Percentiles rank a stretch among this genome's conserved stretches.
phyloP scores from a whole-genome alignment of 139 green algal genomes.

The Microglena sp. region DNA sequence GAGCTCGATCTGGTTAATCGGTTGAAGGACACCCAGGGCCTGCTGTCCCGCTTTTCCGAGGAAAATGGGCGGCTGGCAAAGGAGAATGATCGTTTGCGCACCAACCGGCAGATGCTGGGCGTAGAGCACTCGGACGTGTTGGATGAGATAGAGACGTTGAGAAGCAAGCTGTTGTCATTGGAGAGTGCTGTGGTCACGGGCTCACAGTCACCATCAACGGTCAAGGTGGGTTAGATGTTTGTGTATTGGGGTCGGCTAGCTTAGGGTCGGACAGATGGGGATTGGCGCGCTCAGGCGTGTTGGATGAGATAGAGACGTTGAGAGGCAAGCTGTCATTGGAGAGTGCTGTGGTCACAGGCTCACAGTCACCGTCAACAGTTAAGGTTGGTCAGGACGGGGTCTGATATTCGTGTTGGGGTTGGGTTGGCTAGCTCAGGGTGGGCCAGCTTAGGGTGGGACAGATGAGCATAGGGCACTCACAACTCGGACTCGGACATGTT shows the following conservation, averaged over 20 bases:
- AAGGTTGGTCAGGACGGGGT: too few relatives aligned
- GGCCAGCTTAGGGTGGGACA: too few relatives aligned
- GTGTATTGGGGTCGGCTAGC: neutral
- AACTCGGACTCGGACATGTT: too few relatives aligned
- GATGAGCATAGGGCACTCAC: too few relatives aligned
- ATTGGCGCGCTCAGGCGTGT: conserved; percentile 21
- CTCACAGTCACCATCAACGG: too few relatives aligned
- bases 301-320: conserved; percentile 37
- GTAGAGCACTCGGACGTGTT: conserved; percentile 28
- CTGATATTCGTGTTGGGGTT: too few relatives aligned
- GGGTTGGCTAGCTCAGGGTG: too few relatives aligned
- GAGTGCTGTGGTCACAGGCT: conserved; percentile 12
- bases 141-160: conserved; percentile 34
- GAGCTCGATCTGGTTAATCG: too few relatives aligned
- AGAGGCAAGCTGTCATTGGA: conserved; percentile 26
- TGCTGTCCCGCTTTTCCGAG: conserved; percentile 39
- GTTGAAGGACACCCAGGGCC: conserved; percentile 36
- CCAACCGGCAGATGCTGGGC: conserved; percentile 8
- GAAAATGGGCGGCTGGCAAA: conserved; percentile 59
- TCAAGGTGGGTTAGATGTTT: neutral
- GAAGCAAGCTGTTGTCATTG: conserved; percentile 17
- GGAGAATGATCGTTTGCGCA: conserved; percentile 46
- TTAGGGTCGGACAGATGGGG: too few relatives aligned
- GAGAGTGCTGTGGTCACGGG: conserved; percentile 20
- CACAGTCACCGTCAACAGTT: neutral